Percentiles rank a stretch among this genome's conserved stretches.
These are phyloP conservation scores for Sugiyamaella castrensis DNA, from an alignment of 1,139 yeast genomes.

Conservation along the genomic window DNA sequence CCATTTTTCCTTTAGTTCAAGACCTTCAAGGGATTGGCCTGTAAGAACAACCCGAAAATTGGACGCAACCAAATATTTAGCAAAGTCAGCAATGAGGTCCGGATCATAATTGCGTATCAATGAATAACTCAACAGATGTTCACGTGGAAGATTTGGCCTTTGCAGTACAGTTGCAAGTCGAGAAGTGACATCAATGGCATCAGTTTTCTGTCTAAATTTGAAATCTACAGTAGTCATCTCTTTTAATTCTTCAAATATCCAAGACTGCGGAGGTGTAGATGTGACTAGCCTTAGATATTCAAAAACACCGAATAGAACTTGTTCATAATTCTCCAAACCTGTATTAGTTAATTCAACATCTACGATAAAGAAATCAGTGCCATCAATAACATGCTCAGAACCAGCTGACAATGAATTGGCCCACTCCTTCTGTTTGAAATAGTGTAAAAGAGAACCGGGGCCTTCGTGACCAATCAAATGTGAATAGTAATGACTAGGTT, in stretches of 20 bases:
- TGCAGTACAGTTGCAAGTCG: slow-evolving; percentile 51
- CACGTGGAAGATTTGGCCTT: slow-evolving; percentile 56
- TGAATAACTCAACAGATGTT: slow-evolving; percentile 55
- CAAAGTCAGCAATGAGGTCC: slow-evolving; percentile 50
- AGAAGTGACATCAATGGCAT: slow-evolving; percentile 59
- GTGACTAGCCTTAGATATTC: slow-evolving; percentile 66
- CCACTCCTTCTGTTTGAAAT: slow-evolving; percentile 71
- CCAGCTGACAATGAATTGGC: slow-evolving; percentile 80
- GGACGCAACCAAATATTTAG: slow-evolving; percentile 49
- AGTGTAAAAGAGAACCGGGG: slow-evolving; percentile 71
- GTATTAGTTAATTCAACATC: slow-evolving; percentile 71
- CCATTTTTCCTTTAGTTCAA: slow-evolving; percentile 66
- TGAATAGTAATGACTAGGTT: slow-evolving; percentile 67
- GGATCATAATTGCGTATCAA: slow-evolving; percentile 61
- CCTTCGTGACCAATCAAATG: slow-evolving; percentile 93
- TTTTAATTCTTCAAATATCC: slow-evolving; percentile 51
- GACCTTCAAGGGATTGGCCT: slow-evolving; percentile 36
- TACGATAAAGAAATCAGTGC: slow-evolving; percentile 61
- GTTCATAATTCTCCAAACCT: slow-evolving; percentile 65
- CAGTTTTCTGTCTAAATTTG: slow-evolving; percentile 63
- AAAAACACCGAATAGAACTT: slow-evolving; percentile 57
- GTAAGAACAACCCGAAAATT: slow-evolving; percentile 63
- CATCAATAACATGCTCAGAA: slow-evolving; percentile 63
- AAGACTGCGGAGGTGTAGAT: slow-evolving; percentile 54
- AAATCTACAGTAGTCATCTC: slow-evolving; percentile 51